Conservation (phyloP, 495 filamentous ascomycete species). For the Bryoglossum gracile region DNA sequence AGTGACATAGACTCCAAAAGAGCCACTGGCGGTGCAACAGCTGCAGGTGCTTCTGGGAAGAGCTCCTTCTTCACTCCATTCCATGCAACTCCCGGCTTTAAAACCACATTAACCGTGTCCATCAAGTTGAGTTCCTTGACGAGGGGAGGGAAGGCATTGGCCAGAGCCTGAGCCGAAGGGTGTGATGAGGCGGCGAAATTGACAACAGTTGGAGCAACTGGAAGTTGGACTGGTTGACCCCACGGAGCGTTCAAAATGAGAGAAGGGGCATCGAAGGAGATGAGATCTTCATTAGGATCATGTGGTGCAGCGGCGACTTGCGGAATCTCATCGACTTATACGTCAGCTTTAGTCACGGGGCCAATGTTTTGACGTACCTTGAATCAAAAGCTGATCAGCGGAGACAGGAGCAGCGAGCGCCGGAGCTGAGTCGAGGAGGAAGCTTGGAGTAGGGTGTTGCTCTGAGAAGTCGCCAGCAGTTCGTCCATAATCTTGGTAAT, state of each 20-base stretch:
- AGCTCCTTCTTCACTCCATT: background rate
- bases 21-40: conserved; percentile 2
- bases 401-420: background rate
- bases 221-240: background rate
- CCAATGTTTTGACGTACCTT: background rate
- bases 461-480: background rate
- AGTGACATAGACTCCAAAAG: background rate
- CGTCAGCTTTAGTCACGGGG: background rate
- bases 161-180: background rate
- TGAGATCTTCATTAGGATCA: background rate
- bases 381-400: background rate
- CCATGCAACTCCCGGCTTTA: background rate
- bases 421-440: background rate
- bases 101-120: background rate
- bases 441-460: background rate
- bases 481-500: background rate
- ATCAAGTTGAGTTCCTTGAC: background rate
- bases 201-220: background rate
- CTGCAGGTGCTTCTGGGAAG: background rate
- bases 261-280: background rate
- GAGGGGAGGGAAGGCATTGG: background rate
- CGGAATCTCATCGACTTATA: too few species aligned
- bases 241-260: background rate
- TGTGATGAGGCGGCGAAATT: background rate
- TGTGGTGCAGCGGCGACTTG: too few species aligned